These are phyloP conservation scores for Colletotrichum lini DNA, from an alignment of 2,329 filamentous ascomycete species.

Conservation along the genomic window DNA sequence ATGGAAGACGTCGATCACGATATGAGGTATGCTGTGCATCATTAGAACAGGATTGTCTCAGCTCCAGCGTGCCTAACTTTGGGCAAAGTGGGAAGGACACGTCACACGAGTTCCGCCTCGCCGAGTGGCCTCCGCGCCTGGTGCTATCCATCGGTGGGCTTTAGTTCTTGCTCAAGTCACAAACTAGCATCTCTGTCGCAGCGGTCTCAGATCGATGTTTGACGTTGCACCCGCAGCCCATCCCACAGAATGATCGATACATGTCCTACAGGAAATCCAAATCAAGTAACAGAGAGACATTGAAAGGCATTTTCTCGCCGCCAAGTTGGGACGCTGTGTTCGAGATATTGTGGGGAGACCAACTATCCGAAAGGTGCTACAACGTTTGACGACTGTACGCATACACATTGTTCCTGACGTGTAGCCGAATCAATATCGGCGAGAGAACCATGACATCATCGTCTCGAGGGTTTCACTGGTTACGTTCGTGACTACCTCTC, in stretches of 20 bases:
- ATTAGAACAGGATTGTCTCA: neutral
- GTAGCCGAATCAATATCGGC: neutral
- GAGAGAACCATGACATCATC: neutral
- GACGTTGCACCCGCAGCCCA: neutral
- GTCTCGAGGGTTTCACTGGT: neutral
- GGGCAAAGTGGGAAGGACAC: neutral
- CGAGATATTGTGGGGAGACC: neutral
- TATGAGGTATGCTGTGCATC: no score
- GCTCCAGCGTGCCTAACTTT: neutral
- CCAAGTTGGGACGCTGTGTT: neutral
- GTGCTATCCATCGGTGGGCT: neutral
- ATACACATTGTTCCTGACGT: neutral
- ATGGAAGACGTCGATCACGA: neutral
- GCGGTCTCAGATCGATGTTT: neutral
- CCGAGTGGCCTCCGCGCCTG: neutral
- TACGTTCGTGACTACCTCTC: no score
- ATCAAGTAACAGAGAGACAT: neutral
- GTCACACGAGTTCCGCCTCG: neutral
- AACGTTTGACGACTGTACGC: neutral
- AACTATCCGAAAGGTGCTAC: neutral
- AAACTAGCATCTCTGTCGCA: neutral
- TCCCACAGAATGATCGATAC: neutral
- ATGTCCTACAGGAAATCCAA: neutral
- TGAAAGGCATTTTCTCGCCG: neutral
- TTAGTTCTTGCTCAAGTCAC: neutral